Evolutionary conservation across 352 stramenopile species (phyloP).

Genomic region (Pythium aphanidermatum): DNA sequence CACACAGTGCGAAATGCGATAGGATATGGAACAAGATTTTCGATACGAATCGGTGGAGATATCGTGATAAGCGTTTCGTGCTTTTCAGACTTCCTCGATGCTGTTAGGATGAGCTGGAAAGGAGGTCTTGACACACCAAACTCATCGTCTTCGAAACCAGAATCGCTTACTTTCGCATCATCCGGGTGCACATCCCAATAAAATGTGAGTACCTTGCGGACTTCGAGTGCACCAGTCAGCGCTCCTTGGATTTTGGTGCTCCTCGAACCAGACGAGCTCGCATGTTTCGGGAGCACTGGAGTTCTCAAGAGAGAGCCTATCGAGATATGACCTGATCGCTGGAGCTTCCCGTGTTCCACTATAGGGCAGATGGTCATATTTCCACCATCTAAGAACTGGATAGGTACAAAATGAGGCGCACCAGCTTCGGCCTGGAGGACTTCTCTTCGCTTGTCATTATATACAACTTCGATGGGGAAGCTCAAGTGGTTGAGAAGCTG

Average conservation of each 20-base stretch:
- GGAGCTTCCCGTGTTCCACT: conserved; percentile 49
- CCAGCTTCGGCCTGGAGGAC: conserved; percentile 41
- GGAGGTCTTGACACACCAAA: conserved; percentile 52
- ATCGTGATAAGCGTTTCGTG: conserved; percentile 71
- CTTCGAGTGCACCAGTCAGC: conserved; percentile 39
- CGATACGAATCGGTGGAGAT: conserved; percentile 56
- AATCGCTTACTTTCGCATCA: conserved; percentile 2
- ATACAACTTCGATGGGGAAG: conserved; percentile 69
- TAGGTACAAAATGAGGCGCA: conserved; percentile 64
- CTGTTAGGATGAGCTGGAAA: conserved; percentile 73
- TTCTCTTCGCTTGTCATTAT: conserved; percentile 56
- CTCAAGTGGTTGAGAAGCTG: conserved; percentile 72
- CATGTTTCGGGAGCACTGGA: conserved; percentile 18
- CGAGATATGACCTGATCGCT: conserved; percentile 44
- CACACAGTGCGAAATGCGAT: conserved; percentile 69
- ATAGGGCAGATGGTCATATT: conserved; percentile 71
- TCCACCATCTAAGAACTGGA: conserved; percentile 69
- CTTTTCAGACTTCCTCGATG: conserved; percentile 63
- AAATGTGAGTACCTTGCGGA: conserved; percentile 65
- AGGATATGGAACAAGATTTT: conserved; percentile 74
- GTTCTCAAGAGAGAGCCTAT: conserved; percentile 48
- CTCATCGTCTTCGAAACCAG: background rate
- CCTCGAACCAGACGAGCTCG: background rate
- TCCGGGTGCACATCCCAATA: conserved; percentile 67
- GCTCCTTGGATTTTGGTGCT: conserved; percentile 25